These are phyloP conservation scores for Diplotaxis tenuifolia DNA, from an alignment of 345 rosid genomes.

Conservation along the genomic window DNA sequence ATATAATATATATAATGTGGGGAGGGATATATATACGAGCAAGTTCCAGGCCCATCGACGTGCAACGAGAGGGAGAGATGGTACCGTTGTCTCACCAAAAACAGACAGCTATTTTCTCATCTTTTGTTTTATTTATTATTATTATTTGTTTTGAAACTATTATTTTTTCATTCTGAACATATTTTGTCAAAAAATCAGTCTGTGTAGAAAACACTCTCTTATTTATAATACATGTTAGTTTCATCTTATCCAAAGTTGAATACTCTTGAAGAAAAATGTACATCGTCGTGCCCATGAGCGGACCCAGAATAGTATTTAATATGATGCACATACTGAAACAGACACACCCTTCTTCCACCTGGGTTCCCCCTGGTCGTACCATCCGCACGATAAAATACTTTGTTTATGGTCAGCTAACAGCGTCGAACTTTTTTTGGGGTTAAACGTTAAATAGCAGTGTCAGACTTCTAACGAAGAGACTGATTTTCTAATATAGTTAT, in stretches of 20 bases:
- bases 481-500: background rate
- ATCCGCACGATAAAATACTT: background rate
- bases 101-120: constrained; percentile 27
- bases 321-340: too few relatives aligned
- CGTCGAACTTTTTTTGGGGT: too few relatives aligned
- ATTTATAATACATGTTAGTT: background rate
- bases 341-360: too few relatives aligned
- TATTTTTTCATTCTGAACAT: background rate
- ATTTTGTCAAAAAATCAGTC: background rate
- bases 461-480: background rate
- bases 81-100: constrained; percentile 33
- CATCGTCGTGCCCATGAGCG: too few relatives aligned
- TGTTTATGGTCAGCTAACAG: too few relatives aligned
- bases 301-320: too few relatives aligned
- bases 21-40: constrained; percentile 1
- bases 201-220: background rate
- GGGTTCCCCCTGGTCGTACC: too few relatives aligned
- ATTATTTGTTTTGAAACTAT: too few relatives aligned
- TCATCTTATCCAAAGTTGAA: background rate
- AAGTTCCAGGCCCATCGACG: constrained; percentile 34
- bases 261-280: background rate
- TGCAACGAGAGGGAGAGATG: constrained; percentile 31
- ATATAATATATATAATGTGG: constrained; percentile 20
- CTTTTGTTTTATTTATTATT: too few relatives aligned
- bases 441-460: too few relatives aligned